Conservation (phyloP, 805 yeast genomes). For the Clavispora santaluciae region DNA sequence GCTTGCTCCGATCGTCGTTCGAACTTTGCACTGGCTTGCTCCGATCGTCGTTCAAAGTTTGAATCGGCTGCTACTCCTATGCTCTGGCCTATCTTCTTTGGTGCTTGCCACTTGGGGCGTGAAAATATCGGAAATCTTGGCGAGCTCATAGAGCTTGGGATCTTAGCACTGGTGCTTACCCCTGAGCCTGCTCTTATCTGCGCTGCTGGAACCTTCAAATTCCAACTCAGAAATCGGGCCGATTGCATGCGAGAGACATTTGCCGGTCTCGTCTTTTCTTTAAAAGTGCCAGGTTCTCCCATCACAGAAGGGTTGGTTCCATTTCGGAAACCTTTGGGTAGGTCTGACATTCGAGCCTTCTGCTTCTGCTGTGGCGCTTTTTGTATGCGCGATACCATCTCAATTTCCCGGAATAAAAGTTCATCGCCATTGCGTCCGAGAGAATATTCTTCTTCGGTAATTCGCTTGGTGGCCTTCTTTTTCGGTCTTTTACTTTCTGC, state of each 20-base stretch:
- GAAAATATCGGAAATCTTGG: no score
- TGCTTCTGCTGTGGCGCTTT: neutral
- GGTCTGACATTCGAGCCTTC: neutral
- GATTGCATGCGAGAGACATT: no score
- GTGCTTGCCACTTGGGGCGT: neutral
- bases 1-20: constrained; percentile 7
- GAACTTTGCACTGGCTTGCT: neutral
- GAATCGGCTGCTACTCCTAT: constrained; percentile 1
- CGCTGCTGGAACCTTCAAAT: no score
- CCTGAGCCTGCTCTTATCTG: no score
- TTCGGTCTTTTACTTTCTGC: neutral
- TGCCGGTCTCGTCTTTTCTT: no score
- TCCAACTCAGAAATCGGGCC: no score
- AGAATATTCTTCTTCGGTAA: constrained; percentile 2
- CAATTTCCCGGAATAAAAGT: constrained; percentile 3
- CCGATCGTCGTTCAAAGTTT: constrained; percentile 11
- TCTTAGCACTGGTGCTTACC: no score
- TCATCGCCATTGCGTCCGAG: constrained; percentile 9
- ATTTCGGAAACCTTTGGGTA: no score
- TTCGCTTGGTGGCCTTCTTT: neutral
- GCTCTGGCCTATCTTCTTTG: neutral
- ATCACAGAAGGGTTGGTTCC: no score
- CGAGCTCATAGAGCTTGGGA: no score
- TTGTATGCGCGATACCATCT: neutral
- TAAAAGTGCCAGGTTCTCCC: no score